These are phyloP conservation scores for Penicillium sp. DNA, from an alignment of 2,329 filamentous ascomycete genomes.

Conservation along the genomic window DNA sequence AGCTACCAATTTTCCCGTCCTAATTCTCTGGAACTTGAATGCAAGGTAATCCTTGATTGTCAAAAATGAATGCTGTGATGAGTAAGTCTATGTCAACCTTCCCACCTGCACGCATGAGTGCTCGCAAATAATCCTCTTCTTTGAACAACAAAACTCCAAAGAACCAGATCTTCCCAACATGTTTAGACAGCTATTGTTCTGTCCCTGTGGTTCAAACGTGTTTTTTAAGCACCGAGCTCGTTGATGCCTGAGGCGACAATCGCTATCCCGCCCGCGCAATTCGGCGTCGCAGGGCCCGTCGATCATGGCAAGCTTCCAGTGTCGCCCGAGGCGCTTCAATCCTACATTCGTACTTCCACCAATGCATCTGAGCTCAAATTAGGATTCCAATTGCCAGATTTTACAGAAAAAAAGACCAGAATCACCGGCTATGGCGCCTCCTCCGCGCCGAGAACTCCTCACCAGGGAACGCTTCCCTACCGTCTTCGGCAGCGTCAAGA, in stretches of 20 bases:
- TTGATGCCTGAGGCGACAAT: constrained; percentile 19
- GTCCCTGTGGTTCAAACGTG: not conserved
- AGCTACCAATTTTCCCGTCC: no score
- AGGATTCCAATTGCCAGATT: constrained; percentile 13
- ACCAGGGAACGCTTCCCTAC: constrained; percentile 67
- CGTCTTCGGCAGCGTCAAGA: constrained; percentile 67
- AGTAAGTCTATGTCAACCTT: not conserved
- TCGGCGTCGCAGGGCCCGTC: not conserved
- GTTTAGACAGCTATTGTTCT: not conserved
- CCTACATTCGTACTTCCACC: not conserved
- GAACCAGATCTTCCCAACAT: no score
- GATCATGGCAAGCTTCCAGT: constrained; percentile 2
- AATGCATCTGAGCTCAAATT: constrained; percentile 13
- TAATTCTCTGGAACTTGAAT: not conserved
- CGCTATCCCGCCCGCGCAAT: constrained; percentile 3
- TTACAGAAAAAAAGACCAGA: constrained; percentile 13
- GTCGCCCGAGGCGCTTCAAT: not conserved
- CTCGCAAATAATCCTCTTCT: no score
- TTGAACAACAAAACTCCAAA: no score
- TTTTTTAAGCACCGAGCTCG: not conserved
- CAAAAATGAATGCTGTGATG: not conserved
- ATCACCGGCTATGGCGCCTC: constrained; percentile 34
- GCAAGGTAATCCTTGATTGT: not conserved
- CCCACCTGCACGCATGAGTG: not conserved
- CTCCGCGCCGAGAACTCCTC: constrained; percentile 41